Percentiles rank a stretch among this genome's conserved stretches.
Evolutionary conservation across 1,139 yeast genomes (phyloP).

Genomic region (Kodamaea anthophila): DNA sequence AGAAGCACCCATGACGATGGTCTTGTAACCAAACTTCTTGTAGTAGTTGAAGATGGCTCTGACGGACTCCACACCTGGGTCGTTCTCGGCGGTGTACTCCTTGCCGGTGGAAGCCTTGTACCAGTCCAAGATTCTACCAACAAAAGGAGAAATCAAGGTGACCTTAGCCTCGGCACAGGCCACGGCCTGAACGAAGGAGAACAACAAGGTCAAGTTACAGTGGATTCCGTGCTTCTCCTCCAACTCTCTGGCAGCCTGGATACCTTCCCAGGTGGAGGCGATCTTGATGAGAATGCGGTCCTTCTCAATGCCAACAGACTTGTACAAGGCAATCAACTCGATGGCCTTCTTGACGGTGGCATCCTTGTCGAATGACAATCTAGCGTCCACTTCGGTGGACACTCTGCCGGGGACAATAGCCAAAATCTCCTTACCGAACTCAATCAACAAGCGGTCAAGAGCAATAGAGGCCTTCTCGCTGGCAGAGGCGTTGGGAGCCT

Average conservation of each 20-base stretch:
- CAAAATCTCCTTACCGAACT: conserved; percentile 91
- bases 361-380: conserved; percentile 90
- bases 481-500: conserved; percentile 38
- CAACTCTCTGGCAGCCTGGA: conserved; percentile 95
- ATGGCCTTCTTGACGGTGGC: conserved; percentile 91
- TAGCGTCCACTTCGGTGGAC: conserved; percentile 98
- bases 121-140: conserved; percentile 99
- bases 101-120: conserved; percentile 92
- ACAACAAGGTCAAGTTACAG: conserved; percentile 91
- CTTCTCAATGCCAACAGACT: conserved; percentile 75
- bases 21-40: conserved; percentile 93
- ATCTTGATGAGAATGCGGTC: conserved; percentile 92
- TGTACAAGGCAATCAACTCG: conserved; percentile 78
- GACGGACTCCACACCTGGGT: conserved; percentile 96
- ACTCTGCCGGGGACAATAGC: conserved; percentile 98
- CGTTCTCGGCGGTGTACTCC: conserved; percentile 71
- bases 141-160: conserved; percentile 96
- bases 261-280: conserved; percentile 99
- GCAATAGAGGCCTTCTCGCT: conserved; percentile 60
- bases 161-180: conserved; percentile 98
- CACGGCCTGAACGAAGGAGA: conserved; percentile 95
- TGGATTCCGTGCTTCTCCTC: conserved; percentile 88
- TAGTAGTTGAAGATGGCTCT: conserved; percentile 89
- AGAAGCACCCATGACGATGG: conserved; percentile 99
- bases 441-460: conserved; percentile 87